Percentiles rank a stretch among this genome's conserved stretches.
phyloP scores from a whole-genome alignment of 768 basidiomycete genomes.

The Tylopilus sp. region DNA sequence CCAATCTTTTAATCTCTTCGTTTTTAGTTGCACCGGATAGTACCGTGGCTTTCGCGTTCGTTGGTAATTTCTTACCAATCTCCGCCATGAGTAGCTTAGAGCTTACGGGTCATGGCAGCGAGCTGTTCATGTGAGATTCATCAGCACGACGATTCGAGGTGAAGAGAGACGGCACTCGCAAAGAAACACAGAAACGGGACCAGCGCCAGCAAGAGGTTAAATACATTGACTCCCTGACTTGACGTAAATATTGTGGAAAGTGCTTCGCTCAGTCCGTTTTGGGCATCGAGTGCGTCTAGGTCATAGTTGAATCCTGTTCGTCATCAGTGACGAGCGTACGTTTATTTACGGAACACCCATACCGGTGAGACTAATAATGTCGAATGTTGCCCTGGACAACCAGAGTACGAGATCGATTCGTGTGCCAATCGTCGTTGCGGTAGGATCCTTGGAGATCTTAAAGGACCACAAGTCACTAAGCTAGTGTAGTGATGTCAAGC shows the following conservation, averaged over 20 bases:
- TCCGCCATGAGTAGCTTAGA: constrained; percentile 39
- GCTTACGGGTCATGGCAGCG: constrained; percentile 12
- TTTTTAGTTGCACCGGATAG: constrained; percentile 17
- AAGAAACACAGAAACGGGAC: constrained; percentile 39
- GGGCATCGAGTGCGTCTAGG: constrained; percentile 32
- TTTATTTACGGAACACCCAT: not conserved
- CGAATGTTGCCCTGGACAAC: constrained; percentile 36
- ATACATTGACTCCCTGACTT: constrained; percentile 8
- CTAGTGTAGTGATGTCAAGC: constrained; percentile 7
- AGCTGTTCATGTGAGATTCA: constrained; percentile 18
- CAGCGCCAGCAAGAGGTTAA: constrained; percentile 33
- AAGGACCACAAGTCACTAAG: constrained; percentile 48
- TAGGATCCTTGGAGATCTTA: constrained; percentile 31
- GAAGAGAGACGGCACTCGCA: constrained; percentile 25
- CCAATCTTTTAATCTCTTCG: constrained; percentile 33
- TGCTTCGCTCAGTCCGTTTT: constrained; percentile 34
- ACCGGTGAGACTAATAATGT: constrained; percentile 44
- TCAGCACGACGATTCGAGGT: not conserved
- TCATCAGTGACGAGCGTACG: not conserved
- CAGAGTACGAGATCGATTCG: constrained; percentile 34
- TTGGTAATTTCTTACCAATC: constrained; percentile 48
- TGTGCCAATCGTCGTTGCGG: constrained; percentile 8
- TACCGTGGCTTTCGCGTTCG: constrained; percentile 46
- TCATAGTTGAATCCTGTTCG: constrained; percentile 37
- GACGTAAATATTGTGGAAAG: constrained; percentile 31